Base-by-base conservation (phyloP, 108 stramenopile species). In the Bacterosira constricta region DNA sequence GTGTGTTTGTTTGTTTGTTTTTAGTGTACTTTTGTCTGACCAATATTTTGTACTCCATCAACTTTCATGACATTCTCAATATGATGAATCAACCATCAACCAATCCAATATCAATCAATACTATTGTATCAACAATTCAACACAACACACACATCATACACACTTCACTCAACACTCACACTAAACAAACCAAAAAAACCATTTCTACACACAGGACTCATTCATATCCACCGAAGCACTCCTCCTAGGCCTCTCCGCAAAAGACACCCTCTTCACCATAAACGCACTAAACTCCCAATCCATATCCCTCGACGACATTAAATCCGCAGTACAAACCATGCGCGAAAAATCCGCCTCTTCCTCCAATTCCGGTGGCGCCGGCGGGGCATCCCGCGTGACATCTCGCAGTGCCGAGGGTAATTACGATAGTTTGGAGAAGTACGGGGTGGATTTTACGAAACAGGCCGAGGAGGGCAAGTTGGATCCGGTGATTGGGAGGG, bases 401-500 rank as follows among this genome's bases (percentile, higher is more conserved):
- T 83, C 86, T 13, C 81, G 90, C 23, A 57, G 69, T 32, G 90
- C 91, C 15, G 99, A 99, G 81, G 93, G 86, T 18, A 75, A 83
- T 35, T 99, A 96, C 61, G 97, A 98, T 72, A 96, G 94, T 15
- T 75, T 99, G 47, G 51, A 81, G 29, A 96, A 97, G 71, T 99
- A 97, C 69, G 91, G 94, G 0, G 81, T 95, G 25, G 98, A 99
- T 73, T 95, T 99, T 60, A 97, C 96, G 3, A 82, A 86, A 51
- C 85, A 77, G 12, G 98, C 91, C 20, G 63, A 63, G 37, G 68
- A 87, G 57, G 90, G 90, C 45, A 92, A 92, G 60, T 60, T 92
- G 6, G 97, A 98, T 80, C 98, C 98, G 3, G 98, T 99, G 21
- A 98, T 99, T 81, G 98, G 98, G 7, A 88, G 98, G 13, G 98